These are phyloP conservation scores for Laguncularia racemosa DNA, from an alignment of 345 rosid genomes.

Conservation along the genomic window DNA sequence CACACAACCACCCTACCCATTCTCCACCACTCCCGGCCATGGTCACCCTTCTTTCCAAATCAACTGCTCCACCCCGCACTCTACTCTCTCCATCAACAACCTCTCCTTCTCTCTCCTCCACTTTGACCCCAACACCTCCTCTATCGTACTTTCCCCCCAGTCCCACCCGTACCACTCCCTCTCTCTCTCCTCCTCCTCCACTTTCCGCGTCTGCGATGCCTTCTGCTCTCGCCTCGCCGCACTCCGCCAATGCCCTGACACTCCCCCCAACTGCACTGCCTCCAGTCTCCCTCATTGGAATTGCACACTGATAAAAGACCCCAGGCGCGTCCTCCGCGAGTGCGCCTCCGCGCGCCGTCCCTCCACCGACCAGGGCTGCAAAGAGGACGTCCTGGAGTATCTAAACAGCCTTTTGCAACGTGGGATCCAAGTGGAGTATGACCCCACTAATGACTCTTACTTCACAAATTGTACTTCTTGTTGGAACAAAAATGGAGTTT, in stretches of 20 bases:
- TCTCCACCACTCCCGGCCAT: slow-evolving; percentile 61
- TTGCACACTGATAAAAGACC: slow-evolving; percentile 48
- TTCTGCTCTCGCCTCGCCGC: slow-evolving; percentile 63
- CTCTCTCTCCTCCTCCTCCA: not conserved
- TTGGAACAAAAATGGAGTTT: slow-evolving; percentile 36
- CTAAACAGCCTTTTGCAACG: slow-evolving; percentile 33
- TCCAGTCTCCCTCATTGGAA: slow-evolving; percentile 60
- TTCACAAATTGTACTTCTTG: slow-evolving; percentile 53
- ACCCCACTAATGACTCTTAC: slow-evolving; percentile 52
- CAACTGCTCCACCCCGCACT: slow-evolving; percentile 55
- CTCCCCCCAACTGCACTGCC: slow-evolving; percentile 30
- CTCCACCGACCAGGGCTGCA: slow-evolving; percentile 55
- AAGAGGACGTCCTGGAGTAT: slow-evolving; percentile 40
- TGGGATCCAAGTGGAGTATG: slow-evolving; percentile 70
- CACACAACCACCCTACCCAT: slow-evolving; percentile 57
- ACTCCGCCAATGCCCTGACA: slow-evolving; percentile 46
- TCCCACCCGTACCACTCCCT: not conserved
- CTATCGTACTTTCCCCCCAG: slow-evolving; percentile 46
- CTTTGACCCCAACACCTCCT: slow-evolving; percentile 36
- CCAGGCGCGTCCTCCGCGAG: slow-evolving; percentile 47
- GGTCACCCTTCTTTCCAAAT: slow-evolving; percentile 80
- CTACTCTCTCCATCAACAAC: slow-evolving; percentile 55
- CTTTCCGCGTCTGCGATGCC: slow-evolving; percentile 12
- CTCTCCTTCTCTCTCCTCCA: slow-evolving; percentile 48
- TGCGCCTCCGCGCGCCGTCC: slow-evolving; percentile 41